Evolutionary conservation across 768 basidiomycete species (phyloP), one percentile per base, ranked within the genome.

Genomic region (Calvatia gigantea): DNA sequence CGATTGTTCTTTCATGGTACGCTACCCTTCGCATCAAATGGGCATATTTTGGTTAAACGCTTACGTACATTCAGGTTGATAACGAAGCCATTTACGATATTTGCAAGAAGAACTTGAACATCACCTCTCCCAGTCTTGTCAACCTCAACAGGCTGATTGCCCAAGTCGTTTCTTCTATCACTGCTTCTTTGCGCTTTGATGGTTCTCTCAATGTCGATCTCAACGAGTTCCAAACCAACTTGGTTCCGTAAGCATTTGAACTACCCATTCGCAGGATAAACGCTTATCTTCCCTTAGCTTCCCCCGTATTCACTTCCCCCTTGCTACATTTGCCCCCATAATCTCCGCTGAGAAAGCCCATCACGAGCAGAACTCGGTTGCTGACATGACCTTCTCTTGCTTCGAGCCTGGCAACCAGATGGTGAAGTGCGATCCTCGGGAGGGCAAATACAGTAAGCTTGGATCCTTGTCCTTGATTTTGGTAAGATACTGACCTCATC

Each of bases 61-160:
- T 50, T 17, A 21, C 12, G 15, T 17, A 50, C 25, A 39, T 60
- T 32, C 58, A 92, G 90, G 91, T 99, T 59, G 97, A 99, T 70
- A 99, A 99, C 69, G 95, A 99, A 73, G 97, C 95, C 51, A 98
- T 98, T 69, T 98, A 96, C 73, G 95, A 98, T 69, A 98, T 98
- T 69, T 98, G 96, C 91, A 95, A 97, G 81, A 87, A 89, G 74
- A 94, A 89, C 70, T 80, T 98, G 56, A 84, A 83, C 62, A 89
- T 98, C 62, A 66, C 79, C 25, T 88, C 82, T 31, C 97, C 97
- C 14, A 89, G 92, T 65, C 93, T 96, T 79, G 79, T 81, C 65
- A 98, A 99, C 80, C 74, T 98, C 60, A 98, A 99, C 77, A 79
- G 97, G 54, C 78, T 99, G 63, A 98, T 98, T 66, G 95, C 97